Evolutionary conservation across 768 basidiomycete genomes (phyloP), one percentile per base, ranked within the genome.

Genomic region (Lactarius indigo): DNA sequence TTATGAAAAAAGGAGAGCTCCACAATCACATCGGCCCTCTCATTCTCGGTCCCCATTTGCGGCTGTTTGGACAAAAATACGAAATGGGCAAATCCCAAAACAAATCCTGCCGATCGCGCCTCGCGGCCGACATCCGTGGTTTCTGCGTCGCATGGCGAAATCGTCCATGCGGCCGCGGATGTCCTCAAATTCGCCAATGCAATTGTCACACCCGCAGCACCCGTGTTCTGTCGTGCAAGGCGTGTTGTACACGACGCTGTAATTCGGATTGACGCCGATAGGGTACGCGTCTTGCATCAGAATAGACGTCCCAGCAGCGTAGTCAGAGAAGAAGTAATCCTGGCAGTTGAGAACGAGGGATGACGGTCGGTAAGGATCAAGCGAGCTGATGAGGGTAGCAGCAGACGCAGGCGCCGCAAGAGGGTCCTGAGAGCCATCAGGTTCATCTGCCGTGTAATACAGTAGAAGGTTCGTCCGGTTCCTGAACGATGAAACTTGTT

Each of bases 371-470:
- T 87, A 87, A 1, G 83, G 82, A 62, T 87, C 86, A 6, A 83
- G 71, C 18, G 75, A 62, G 65, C 80, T 76, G 63, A 88, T 84
- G 42, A 79, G 68, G 62, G 85, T 79, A 64, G 83, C 82, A 1
- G 85, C 74, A 1, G 52, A 59, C 1, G 63, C 68, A 5, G 90
- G 85, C 0, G 88, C 87, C 61, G 86, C 80, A 47, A 88, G 77
- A 12, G 90, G 88, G 68, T 90, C 73, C 9, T 82, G 81, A 0
- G 84, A 86, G 41, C 89, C 89, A 69, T 91, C 89, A 0, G 87
- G 88, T 74, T 91, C 89, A 70, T 91, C 88, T 0, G 80, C 87
- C 1, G 88, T 90, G 74, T 90, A 90, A 86, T 87, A 89, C 2
- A 88, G 76, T 20, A 92, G 79, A 31, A 93, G 81, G 69, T 90